These are phyloP conservation scores for Neurospora sp. DNA, from an alignment of 495 filamentous ascomycete genomes.

Conservation along the genomic window DNA sequence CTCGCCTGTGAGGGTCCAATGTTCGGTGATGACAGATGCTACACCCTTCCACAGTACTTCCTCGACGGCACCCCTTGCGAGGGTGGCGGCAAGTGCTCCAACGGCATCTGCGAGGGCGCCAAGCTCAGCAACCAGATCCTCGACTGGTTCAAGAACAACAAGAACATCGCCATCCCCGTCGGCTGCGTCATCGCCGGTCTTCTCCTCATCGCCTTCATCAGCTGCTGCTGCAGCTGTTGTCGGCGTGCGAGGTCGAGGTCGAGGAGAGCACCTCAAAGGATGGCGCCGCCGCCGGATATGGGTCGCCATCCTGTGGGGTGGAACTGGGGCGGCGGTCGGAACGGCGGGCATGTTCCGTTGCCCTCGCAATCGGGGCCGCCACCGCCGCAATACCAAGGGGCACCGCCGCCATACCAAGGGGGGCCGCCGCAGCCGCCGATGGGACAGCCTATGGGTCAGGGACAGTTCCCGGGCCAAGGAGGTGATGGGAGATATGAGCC, in stretches of 20 bases:
- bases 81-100: constrained; percentile 67
- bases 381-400: neutral
- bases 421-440: neutral
- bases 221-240: constrained; percentile 49
- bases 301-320: neutral
- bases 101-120: constrained; percentile 61
- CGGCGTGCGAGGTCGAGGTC: constrained; percentile 15
- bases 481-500: neutral
- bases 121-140: constrained; percentile 48
- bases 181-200: constrained; percentile 56
- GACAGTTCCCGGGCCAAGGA: neutral
- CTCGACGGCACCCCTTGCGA: constrained; percentile 85
- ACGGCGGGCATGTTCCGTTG: neutral
- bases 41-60: constrained; percentile 80
- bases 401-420: neutral
- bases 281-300: neutral
- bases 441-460: neutral
- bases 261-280: constrained; percentile 1
- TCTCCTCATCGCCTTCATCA: constrained; percentile 49
- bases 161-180: constrained; percentile 68
- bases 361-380: neutral
- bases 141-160: constrained; percentile 61
- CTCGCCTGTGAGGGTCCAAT: constrained; percentile 67
- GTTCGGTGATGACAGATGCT: constrained; percentile 48
- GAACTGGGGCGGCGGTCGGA: neutral